A percentile compares a stretch with the other conserved stretches of the same genome.
phyloP scores from a whole-genome alignment of 176 grass and related monocot species.

The Puya raimondii region DNA sequence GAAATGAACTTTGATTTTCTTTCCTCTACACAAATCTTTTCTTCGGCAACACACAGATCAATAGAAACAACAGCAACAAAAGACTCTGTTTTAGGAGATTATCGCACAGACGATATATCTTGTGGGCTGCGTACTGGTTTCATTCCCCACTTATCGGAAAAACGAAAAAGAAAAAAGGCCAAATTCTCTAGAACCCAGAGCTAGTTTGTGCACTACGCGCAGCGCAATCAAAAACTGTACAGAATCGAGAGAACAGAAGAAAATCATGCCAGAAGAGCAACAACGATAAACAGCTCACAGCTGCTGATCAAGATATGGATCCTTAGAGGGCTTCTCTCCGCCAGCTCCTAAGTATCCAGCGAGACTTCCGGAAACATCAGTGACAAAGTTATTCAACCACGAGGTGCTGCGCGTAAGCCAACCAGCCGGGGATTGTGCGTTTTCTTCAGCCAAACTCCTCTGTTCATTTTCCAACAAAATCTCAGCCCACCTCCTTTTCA shows the following conservation, averaged over 20 bases:
- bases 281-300: slow-evolving; percentile 13
- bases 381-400: slow-evolving; percentile 47
- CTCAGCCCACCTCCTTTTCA: slow-evolving; percentile 44
- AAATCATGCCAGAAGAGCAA: neutral
- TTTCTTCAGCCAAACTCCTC: neutral
- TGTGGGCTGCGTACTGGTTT: too few relatives aligned
- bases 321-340: slow-evolving; percentile 30
- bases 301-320: slow-evolving; percentile 60
- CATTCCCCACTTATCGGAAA: too few relatives aligned
- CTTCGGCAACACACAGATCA: too few relatives aligned
- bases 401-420: slow-evolving; percentile 67
- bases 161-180: too few relatives aligned
- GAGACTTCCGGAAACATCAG: slow-evolving; percentile 46
- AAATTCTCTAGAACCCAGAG: too few relatives aligned
- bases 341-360: slow-evolving; percentile 35
- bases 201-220: too few relatives aligned
- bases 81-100: too few relatives aligned
- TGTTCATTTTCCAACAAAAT: slow-evolving; percentile 35
- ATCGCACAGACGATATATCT: too few relatives aligned
- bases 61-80: too few relatives aligned
- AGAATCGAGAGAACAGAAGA: neutral
- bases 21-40: too few relatives aligned
- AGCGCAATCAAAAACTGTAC: neutral
- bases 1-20: too few relatives aligned
- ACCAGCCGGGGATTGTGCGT: slow-evolving; percentile 23